A percentile compares a stretch with the other conserved stretches of the same genome.
These are phyloP conservation scores for Alternaria atra DNA, from an alignment of 2,329 filamentous ascomycete species.

Conservation along the genomic window DNA sequence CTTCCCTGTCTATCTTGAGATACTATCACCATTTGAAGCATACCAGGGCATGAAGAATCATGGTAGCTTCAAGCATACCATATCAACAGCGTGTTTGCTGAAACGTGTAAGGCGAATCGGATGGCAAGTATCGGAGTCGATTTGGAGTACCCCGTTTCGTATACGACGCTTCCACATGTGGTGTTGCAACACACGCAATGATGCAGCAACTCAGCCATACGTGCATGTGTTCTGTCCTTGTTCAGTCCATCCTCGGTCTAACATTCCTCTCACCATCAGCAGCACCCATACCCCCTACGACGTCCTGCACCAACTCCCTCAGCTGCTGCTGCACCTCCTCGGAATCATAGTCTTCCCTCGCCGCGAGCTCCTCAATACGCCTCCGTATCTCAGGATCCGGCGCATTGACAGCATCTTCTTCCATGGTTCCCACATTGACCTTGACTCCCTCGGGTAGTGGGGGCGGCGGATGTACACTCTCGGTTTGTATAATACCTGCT, in stretches of 20 bases:
- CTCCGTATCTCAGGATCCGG: slow-evolving; percentile 84
- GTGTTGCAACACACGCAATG: neutral
- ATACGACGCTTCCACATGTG: neutral
- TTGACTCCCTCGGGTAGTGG: slow-evolving; percentile 78
- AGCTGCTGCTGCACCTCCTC: slow-evolving; percentile 82
- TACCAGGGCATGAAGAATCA: neutral
- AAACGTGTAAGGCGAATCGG: neutral
- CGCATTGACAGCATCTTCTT: slow-evolving; percentile 61
- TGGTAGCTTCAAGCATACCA: neutral
- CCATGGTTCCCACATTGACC: slow-evolving; percentile 80
- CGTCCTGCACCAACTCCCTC: slow-evolving; percentile 80
- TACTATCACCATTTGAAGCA: neutral
- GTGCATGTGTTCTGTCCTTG: neutral
- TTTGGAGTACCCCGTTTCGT: neutral
- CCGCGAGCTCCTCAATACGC: slow-evolving; percentile 88
- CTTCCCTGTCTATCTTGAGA: neutral
- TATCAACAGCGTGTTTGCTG: neutral
- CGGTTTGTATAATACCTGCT: slow-evolving; percentile 28
- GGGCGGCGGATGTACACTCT: slow-evolving; percentile 58
- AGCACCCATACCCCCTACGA: slow-evolving; percentile 72
- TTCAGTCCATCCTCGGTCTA: slow-evolving; percentile 50
- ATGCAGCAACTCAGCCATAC: neutral
- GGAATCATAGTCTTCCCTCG: slow-evolving; percentile 82
- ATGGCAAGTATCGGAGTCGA: neutral
- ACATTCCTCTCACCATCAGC: slow-evolving; percentile 65